Base-by-base conservation (phyloP, 176 grass and related monocot genomes). In the Hordeum marinum region DNA sequence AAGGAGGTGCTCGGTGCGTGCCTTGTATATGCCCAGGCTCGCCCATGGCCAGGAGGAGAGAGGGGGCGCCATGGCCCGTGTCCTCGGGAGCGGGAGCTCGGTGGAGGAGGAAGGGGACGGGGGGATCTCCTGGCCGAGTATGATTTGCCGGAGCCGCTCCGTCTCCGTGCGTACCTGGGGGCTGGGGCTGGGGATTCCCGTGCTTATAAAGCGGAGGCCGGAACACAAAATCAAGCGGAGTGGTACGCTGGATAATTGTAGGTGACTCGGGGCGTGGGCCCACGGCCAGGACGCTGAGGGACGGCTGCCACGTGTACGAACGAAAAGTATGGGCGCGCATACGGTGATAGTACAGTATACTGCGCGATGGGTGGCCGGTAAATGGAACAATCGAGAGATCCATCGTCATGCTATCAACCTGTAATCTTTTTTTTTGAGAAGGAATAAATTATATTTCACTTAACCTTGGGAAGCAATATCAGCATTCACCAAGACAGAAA, bases 21-120 rank as follows among this genome's bases (percentile, higher is more conserved):
- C 96, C 91, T 98, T 98, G 88, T 87, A 95, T 14, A 80, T 54
- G 61, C 93, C 90, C 14, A 98, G 82, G 86, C 87, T 88, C 42
- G 77, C 80, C 93, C 91, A 95, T 37, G 96, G 96, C 96, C 96
- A 98, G 27, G 96, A 92, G 55, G 93, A 92, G 46, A 98, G 88
- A 52, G 87, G 86, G n/a, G 85, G n/a, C 69, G 66, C 91, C 85
- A 86, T 84, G 78, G 62, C 68, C 77, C 31, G 26, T 64, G 31
- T 23, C 29, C 61, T 80, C 71, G 13, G 42, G 71, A 43, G 61
- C 60, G 26, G 6, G 48, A 39, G 72, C 63, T 32, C 39, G 50
- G 60, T 17, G 43, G 27, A 5, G 27, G 79, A 87, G 79, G 69
- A 1, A 24, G 45, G 21, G 84, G 18, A 8, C 13, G 69, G 65